Base-by-base conservation (phyloP, 345 rosid species). In the Camelina laxa region DNA sequence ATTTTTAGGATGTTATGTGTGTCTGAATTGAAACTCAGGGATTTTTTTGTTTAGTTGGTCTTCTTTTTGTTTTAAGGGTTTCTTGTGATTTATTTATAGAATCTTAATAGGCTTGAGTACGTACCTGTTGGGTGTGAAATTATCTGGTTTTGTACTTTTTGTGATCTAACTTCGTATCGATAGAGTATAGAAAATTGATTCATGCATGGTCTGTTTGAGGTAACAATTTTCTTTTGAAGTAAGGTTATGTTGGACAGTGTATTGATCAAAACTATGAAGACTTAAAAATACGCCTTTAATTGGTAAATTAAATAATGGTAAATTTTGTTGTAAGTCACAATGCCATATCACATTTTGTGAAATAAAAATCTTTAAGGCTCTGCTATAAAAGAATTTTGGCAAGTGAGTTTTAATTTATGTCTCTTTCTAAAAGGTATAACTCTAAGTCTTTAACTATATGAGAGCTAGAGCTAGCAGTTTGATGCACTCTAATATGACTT, bases 401-500 rank as follows among this genome's bases (percentile, higher is more conserved):
- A n/a, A n/a, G n/a, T n/a, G n/a, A n/a, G n/a, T n/a, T n/a, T n/a
- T n/a, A n/a, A n/a, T n/a, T n/a, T n/a, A n/a, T n/a, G n/a, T n/a
- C n/a, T n/a, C n/a, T n/a, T n/a, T n/a, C n/a, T n/a, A n/a, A n/a
- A n/a, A n/a, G n/a, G n/a, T n/a, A n/a, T n/a, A n/a, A n/a, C n/a
- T n/a, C n/a, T n/a, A n/a, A n/a, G n/a, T n/a, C n/a, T n/a, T n/a
- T n/a, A n/a, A n/a, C n/a, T n/a, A n/a, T n/a, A n/a, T n/a, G 30
- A 27, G 30, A 27, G 30, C 30, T 27, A 27, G 15, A 41, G 5
- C 45, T 41, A 41, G 45, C 47, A 42, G 70, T 66, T 66, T 66
- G 48, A 50, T 66, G 31, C 47, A 36, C 60, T 51, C 14, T 67
- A 60, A 67, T 50, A 33, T 67, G 49, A 67, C 39, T 54, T 20